These are phyloP conservation scores for Cicer judaicum DNA, from an alignment of 306 rosid genomes.

Conservation along the genomic window DNA sequence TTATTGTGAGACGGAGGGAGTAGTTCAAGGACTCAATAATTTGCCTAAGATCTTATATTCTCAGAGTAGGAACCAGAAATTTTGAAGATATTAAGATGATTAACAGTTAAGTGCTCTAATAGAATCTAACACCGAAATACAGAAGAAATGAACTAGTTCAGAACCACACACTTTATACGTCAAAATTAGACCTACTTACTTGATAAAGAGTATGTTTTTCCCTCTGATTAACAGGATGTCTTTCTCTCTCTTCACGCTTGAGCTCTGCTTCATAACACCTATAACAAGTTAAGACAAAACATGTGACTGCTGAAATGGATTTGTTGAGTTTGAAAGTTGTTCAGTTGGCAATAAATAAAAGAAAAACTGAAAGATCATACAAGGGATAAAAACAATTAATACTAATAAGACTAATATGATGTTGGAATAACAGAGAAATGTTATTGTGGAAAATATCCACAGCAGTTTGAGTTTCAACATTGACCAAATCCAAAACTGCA, in stretches of 20 bases:
- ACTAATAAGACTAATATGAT: background rate
- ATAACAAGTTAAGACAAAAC: conserved; percentile 30
- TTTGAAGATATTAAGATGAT: conserved; percentile 2
- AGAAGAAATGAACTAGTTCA: conserved; percentile 7
- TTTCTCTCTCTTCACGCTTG: conserved; percentile 90
- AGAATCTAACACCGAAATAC: conserved; percentile 13
- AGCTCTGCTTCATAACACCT: conserved; percentile 89
- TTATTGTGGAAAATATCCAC: conserved; percentile 20
- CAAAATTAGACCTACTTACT: conserved; percentile 58
- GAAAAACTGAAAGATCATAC: background rate
- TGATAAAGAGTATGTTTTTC: conserved; percentile 78
- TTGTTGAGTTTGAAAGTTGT: background rate
- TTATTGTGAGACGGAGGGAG: no score
- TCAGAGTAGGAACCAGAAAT: conserved; percentile 15
- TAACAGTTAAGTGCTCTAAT: conserved; percentile 13
- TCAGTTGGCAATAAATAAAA: conserved; percentile 13
- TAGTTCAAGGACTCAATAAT: conserved; percentile 18
- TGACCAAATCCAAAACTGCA: conserved; percentile 22
- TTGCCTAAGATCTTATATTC: background rate
- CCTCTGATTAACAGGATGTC: conserved; percentile 85
- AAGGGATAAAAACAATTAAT: conserved; percentile 23
- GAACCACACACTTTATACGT: conserved; percentile 25
- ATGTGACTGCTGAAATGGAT: conserved; percentile 26
- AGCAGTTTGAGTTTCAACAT: conserved; percentile 25
- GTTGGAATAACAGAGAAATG: background rate